Base-by-base conservation (phyloP, 495 filamentous ascomycete species). In the Coniosporium apollinis region DNA sequence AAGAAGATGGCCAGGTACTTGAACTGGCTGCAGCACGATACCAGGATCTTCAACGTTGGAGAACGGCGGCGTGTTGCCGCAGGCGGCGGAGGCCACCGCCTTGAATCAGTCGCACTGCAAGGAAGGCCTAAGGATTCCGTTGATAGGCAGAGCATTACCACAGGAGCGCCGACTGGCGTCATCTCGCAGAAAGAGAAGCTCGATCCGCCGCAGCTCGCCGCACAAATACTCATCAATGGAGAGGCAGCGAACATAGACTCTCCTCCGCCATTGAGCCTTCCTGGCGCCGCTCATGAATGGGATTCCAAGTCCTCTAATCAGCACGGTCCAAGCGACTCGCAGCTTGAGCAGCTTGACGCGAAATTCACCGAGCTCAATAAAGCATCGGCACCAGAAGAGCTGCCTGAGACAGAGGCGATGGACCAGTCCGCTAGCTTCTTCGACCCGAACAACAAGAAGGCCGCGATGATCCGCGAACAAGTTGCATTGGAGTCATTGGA, bases 11-110 rank as follows among this genome's bases (percentile, higher is more conserved):
- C 85, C 17, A 72, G 89, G 33, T 97, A 97, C 47, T 61, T 97
- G 16, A 86, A 91, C 37, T 97, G 89, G 89, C 74, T 94, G 33
- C 89, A 97, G 46, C 89, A 97, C 51, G 79, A 93, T 44, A 82
- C 83, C 15, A 66, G 68, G 46, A 94, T 97, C 42, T 97, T 97
- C 70, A 97, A 97, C 44, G 89, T 97, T 25, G 89, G 89, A 29
- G 82, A 92, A 50, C 74, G 83, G 45, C 66, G 89, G 45, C 79
- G 89, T 36, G 67, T 85, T 22, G 81, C 76, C 15, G 82, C 81
- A 22, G 75, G 77, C 7, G 55, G 52, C 52, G 25, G 41, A 34
- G n/a, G 28, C 33, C 19, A 45, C 33, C 1, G 26, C 10, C 29
- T 19, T 19, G 7, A 11, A 46, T 66, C 4, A 64, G n/a, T n/a